Evolutionary conservation across 805 yeast species (phyloP), one percentile per base, ranked within the genome.

Genomic region (Candida nemodendra): DNA sequence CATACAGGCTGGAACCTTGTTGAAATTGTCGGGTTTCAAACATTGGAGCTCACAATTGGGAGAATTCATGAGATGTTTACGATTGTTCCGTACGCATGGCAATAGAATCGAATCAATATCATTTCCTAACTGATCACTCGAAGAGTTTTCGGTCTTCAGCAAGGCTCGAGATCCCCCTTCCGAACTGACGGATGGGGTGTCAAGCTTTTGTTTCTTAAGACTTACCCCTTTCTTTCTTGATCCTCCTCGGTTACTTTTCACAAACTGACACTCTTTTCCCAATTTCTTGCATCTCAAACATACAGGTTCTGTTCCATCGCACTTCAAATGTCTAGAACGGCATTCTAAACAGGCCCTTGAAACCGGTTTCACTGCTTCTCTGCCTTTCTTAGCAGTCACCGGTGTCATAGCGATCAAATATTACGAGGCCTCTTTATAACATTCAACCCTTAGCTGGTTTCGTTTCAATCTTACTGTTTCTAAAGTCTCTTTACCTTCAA

Each of bases 201-300:
- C 32, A 15, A 36, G 14, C 26, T 44, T 33, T 27, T 43, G 50
- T 32, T 50, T 61, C 43, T 60, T 66, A 12, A 37, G 26, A 18
- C 49, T 51, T 16, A 68, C 68, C 12, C 79, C 79, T 47, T 69
- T 74, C 45, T 62, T 71, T 30, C 80, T 54, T 5, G 78, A 68
- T 1, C 80, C 80, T 27, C 80, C 80, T 43, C 80, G 54, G 28
- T 72, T 67, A 42, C 77, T 70, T 48, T 70, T 71, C 4, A 74
- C 79, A 45, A 71, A 74, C 1, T 64, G 65, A 39, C 80, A 74
- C 0, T 54, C 64, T 39, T 61, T 62, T 13, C 55, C 48, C 4
- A 52, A 32, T 36, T 59, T 59, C 3, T 37, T 42, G 44, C 80
- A 74, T 34, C 76, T 54, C 6, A 59, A 53, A 51, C 80, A 74